Evolutionary conservation across 1,139 yeast species (phyloP).

Genomic region (Scheffersomyces titani): DNA sequence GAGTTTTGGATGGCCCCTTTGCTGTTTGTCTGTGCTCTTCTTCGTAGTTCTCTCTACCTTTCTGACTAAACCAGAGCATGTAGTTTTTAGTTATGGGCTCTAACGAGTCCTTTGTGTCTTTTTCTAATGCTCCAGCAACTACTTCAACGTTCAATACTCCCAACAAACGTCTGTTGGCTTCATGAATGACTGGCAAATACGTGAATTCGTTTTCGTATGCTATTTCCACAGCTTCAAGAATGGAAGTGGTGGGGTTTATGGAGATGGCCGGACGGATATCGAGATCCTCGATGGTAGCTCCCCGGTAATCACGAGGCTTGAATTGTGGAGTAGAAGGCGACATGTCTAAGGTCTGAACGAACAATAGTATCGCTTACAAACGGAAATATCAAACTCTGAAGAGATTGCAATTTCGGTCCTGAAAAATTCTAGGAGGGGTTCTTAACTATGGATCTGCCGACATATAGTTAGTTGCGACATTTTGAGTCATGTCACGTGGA

Average conservation of each 20-base stretch:
- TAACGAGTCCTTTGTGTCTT: slow-evolving; percentile 23
- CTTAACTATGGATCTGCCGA: not conserved
- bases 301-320: slow-evolving; percentile 43
- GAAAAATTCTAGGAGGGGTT: not conserved
- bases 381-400: not conserved
- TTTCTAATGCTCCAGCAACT: slow-evolving; percentile 27
- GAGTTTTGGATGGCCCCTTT: slow-evolving; percentile 18
- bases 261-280: slow-evolving; percentile 64
- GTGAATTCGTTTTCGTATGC: slow-evolving; percentile 61
- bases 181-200: slow-evolving; percentile 58
- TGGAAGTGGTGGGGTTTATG: slow-evolving; percentile 52
- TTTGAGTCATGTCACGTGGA: not conserved
- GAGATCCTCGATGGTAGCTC: slow-evolving; percentile 63
- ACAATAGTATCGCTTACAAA: not conserved
- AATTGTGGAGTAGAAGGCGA: slow-evolving; percentile 16
- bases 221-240: slow-evolving; percentile 47
- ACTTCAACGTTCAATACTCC: slow-evolving; percentile 60
- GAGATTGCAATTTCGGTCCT: not conserved
- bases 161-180: slow-evolving; percentile 47
- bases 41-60: slow-evolving; percentile 35
- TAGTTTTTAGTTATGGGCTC: slow-evolving; percentile 36
- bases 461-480: not conserved
- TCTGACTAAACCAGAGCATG: slow-evolving; percentile 49
- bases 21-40: slow-evolving; percentile 11
- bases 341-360: not conserved